These are phyloP conservation scores for Vigna reflexopilosa DNA, from an alignment of 306 rosid genomes.

Conservation along the genomic window DNA sequence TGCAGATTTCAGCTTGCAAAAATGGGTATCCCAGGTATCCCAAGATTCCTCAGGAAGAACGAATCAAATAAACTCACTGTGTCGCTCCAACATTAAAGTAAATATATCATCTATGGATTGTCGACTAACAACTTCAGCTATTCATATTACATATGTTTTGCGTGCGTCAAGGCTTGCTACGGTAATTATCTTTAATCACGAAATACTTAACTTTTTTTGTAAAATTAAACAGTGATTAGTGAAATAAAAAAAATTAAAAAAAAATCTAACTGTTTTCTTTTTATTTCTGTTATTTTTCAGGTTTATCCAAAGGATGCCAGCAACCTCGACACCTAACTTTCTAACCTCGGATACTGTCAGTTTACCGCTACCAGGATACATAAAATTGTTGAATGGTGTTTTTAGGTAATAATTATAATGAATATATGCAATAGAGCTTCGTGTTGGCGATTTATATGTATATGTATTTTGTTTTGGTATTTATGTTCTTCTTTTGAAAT, in stretches of 20 bases:
- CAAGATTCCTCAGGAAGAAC: constrained; percentile 72
- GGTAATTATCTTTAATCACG: constrained; percentile 36
- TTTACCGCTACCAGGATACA: constrained; percentile 45
- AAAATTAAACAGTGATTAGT: constrained; percentile 10
- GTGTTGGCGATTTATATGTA: constrained; percentile 25
- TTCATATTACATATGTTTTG: constrained; percentile 13
- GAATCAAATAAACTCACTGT: constrained; percentile 55
- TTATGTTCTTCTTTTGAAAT: background rate
- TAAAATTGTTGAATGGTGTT: constrained; percentile 51
- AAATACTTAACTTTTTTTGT: background rate
- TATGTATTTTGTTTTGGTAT: background rate
- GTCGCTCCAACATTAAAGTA: constrained; percentile 18
- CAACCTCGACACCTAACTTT: constrained; percentile 39
- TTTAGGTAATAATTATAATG: constrained; percentile 2
- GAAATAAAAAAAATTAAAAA: background rate
- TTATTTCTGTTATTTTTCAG: constrained; percentile 17
- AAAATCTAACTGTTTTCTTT: constrained; percentile 1
- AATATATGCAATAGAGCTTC: constrained; percentile 9
- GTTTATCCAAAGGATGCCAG: constrained; percentile 52
- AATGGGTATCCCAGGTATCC: constrained; percentile 78
- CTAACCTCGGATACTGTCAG: background rate
- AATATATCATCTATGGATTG: constrained; percentile 31
- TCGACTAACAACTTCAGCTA: constrained; percentile 45
- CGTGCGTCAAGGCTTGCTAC: constrained; percentile 40
- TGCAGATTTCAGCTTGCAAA: constrained; percentile 93